These are phyloP conservation scores for Papiliotrema terrestris DNA, from an alignment of 1,284 basidiomycete species.

Conservation along the genomic window DNA sequence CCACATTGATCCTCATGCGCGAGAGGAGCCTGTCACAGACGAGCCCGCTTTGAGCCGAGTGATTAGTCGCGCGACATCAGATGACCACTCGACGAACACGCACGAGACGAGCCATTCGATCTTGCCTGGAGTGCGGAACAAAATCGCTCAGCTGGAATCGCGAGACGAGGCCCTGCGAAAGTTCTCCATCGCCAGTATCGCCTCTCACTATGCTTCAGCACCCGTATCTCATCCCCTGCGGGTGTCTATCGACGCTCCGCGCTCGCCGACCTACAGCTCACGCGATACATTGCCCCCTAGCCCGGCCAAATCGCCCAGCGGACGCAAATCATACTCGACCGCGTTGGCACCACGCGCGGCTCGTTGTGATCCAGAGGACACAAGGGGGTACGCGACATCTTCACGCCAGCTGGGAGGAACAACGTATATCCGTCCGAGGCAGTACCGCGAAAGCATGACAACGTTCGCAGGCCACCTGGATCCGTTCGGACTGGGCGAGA, in stretches of 20 bases:
- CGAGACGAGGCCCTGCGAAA: slow-evolving; percentile 38
- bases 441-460: not conserved
- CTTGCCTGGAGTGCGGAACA: slow-evolving; percentile 30
- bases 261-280: not conserved
- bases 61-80: not conserved
- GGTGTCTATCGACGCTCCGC: not conserved
- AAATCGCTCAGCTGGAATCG: slow-evolving; percentile 40
- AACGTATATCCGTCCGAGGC: slow-evolving; percentile 1
- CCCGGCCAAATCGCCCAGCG: slow-evolving; percentile 4
- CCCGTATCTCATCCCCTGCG: not conserved
- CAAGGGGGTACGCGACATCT: not conserved
- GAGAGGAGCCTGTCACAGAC: not conserved
- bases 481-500: not conserved
- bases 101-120: slow-evolving; percentile 16
- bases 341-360: slow-evolving; percentile 26
- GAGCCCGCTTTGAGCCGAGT: not conserved
- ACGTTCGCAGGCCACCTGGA: not conserved
- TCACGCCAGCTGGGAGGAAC: not conserved
- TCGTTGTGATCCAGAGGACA: not conserved
- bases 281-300: too few relatives aligned
- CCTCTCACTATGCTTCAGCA: not conserved
- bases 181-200: slow-evolving; percentile 29
- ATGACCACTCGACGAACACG: slow-evolving; percentile 1
- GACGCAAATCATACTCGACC: slow-evolving; percentile 25
- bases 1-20: slow-evolving; percentile 2